Base-by-base conservation (phyloP, 371 early-diverging fungal species). In the Apophysomyces elegans region DNA sequence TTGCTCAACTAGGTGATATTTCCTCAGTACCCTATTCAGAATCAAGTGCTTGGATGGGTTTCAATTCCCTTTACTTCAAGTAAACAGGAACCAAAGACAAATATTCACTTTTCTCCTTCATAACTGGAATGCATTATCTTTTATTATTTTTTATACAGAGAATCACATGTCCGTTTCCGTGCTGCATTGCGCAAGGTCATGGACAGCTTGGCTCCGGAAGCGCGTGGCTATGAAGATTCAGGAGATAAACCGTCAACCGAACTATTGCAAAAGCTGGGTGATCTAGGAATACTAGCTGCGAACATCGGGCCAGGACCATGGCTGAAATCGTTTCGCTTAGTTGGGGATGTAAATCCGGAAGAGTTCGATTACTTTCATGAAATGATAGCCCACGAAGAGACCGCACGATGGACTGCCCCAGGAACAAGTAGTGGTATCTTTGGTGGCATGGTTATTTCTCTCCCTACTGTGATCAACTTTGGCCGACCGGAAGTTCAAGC, bases 311-410 rank as follows among this genome's bases (percentile, higher is more conserved):
- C 83, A 59, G 81, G 75, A n/a, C 73, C 74, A 56, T 67, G 84
- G 85, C 63, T 74, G 7, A 72, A 71, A 62, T 76, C 75, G 4
- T 45, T 69, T 35, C 64, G 73, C 59, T 50, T 81, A 4, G 77
- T 82, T 44, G 87, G 80, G 35, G 83, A 76, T 58, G 76, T 90
- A 32, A 62, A 66, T 5, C 76, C 83, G 14, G 84, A 75, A 21
- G 86, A 92, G 47, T 92, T 82, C 66, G 91, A 93, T 72, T 77
- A 84, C 37, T 95, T 95, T 84, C 71, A 71, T 58, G 74, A 72
- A 54, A 88, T 92, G 64, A 87, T 95, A 62, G 77, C 91, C 41
- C 79, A 84, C 67, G 93, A 93, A 67, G 95, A 93, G 76, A 70
- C 91, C 37, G 83, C 89, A 43, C 89, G 95, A 44, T 59, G 63